phyloP scores from a whole-genome alignment of 805 yeast genomes.

The Hemisphaericaspora nanyangensis region DNA sequence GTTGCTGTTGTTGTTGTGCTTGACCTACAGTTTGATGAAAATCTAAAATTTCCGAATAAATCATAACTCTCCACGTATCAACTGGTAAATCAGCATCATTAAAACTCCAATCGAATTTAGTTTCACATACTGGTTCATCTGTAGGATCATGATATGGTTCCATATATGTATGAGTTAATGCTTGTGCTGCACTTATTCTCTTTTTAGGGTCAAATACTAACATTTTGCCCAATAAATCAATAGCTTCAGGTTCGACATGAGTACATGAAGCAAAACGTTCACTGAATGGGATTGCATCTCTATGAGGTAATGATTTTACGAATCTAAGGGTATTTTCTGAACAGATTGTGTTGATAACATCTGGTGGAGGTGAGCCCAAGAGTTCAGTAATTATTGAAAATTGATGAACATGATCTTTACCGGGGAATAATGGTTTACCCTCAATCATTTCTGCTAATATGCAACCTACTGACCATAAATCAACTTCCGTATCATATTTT shows the following conservation, averaged over 20 bases:
- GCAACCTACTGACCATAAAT: slow-evolving; percentile 97
- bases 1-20: slow-evolving; percentile 6
- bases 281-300: slow-evolving; percentile 86
- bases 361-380: slow-evolving; percentile 93
- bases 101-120: slow-evolving; percentile 95
- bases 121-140: slow-evolving; percentile 93
- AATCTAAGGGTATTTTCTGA: slow-evolving; percentile 92
- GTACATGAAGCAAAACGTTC: slow-evolving; percentile 67
- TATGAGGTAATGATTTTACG: slow-evolving; percentile 87
- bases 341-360: slow-evolving; percentile 93
- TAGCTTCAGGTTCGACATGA: slow-evolving; percentile 75
- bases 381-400: slow-evolving; percentile 94
- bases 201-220: slow-evolving; percentile 92
- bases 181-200: slow-evolving; percentile 89
- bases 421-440: slow-evolving; percentile 96
- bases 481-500: slow-evolving; percentile 93
- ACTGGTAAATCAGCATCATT: slow-evolving; percentile 97
- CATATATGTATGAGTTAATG: slow-evolving; percentile 84
- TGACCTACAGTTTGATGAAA: slow-evolving; percentile 81
- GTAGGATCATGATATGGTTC: slow-evolving; percentile 96
- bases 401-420: slow-evolving; percentile 97
- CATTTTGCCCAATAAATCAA: slow-evolving; percentile 85
- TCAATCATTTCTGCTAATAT: slow-evolving; percentile 97
- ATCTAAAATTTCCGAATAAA: slow-evolving; percentile 95
- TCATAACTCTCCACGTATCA: slow-evolving; percentile 98